Evolutionary conservation across 1,284 basidiomycete genomes (phyloP), one percentile per base, ranked within the genome.

Genomic region (Cutaneotrichosporon sp.): DNA sequence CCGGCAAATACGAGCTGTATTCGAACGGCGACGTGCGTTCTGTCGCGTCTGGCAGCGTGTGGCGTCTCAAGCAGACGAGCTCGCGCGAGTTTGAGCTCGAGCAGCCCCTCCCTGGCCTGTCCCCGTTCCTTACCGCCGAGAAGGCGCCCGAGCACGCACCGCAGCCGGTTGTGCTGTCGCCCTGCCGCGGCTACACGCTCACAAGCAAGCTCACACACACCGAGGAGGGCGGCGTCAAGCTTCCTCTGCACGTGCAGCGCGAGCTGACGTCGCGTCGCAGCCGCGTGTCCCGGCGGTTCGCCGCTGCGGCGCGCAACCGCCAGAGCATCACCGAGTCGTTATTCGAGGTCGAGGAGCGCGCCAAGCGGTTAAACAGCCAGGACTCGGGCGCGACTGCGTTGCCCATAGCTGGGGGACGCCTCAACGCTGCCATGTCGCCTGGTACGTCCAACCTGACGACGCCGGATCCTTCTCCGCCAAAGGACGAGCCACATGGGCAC

Each of bases 171-270:
- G n/a, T 49, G 34, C 5, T 49, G 18, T 21, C 50, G 38, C 17
- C 48, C 5, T 51, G 45, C 34, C 23, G 48, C 5, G 55, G 49
- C 5, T 58, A 53, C 46, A 49, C 55, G 4, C 63, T 76, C 9
- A 55, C 70, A 2, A 55, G 62, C 26, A 74, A 74, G 53, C 46
- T 51, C 5, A 58, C 61, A 5, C 74, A 76, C 53, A 55, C 62
- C 23, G 70, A 72, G 47, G 58, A 63, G n/a, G 74, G 74, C 5
- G 74, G 74, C 15, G 67, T 72, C 52, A 75, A 74, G 51, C 49
- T 64, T 8, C 55, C 61, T 2, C 20, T 60, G 2, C n/a, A 42
- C 3, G 59, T 60, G 13, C 48, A 57, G 15, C 52, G 55, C 35
- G 55, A 60, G 34, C 45, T 52, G n/a, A 26, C 39, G 5, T 38